Base-by-base conservation (phyloP, 805 yeast species). In the Starmera amethionina region DNA sequence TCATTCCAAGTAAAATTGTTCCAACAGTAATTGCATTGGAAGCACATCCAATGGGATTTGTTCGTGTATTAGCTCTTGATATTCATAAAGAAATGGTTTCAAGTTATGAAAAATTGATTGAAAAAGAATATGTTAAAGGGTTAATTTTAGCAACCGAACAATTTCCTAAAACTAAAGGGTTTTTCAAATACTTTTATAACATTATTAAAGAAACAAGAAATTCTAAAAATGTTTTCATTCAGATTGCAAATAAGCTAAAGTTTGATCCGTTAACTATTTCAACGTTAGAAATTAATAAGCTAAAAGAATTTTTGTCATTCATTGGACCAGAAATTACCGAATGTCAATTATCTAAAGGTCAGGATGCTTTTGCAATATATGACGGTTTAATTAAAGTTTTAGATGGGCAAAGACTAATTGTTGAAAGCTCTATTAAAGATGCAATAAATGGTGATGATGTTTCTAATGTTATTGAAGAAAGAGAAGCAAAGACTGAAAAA, bases 1-100 rank as follows among this genome's bases (percentile, higher is more conserved):
- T 82, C 0, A 84, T 82, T 51, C 96, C 96, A 1, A 71, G 82
- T 41, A 50, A 72, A 5, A 75, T 86, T 50, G 72, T 80, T 6
- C 73, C 88, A 0, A 79, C 88, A 0, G 66, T 84, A 1, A 70
- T 85, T 41, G 90, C 90, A 0, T 61, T 87, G 30, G 78, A 79
- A 42, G 66, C 83, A 0, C 75, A 86, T 0, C 58, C 64, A 1
- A 58, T 63, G 14, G 54, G 52, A 4, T 52, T 58, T 10, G 65
- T 82, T 14, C 63, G 70, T 29, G 55, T 54, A 3, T 58, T 70
- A 10, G 86, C 88, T 0, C 42, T 64, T 1, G 67, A 65, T 1
- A 59, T 83, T 41, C 83, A 82, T 48, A 52, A 54, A 16, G 74
- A 69, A 8, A 50, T 86, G 4, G 75, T 72, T 48, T 79, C 73